phyloP scores from a whole-genome alignment of 306 rosid species.

The Citrullus mucosospermus region DNA sequence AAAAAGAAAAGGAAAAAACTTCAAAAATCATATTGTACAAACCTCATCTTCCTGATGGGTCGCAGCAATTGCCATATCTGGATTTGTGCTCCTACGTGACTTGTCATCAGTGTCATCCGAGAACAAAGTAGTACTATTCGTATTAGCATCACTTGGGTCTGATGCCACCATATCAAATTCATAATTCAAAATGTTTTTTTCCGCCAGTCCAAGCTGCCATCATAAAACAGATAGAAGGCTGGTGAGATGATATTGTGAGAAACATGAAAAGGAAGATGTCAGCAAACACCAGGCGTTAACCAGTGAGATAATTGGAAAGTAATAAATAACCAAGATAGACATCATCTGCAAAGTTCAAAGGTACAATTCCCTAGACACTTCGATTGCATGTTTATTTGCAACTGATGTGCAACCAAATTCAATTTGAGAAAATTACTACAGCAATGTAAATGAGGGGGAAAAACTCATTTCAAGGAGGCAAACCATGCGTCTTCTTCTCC shows the following conservation, averaged over 20 bases:
- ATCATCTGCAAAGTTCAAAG: not conserved
- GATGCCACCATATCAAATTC: slow-evolving; percentile 70
- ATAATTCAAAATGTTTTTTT: slow-evolving; percentile 68
- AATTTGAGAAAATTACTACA: not conserved
- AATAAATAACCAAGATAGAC: not conserved
- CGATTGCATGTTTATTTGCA: not conserved
- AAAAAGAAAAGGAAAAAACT: too few relatives aligned
- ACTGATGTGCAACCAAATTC: not conserved
- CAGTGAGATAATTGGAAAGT: not conserved
- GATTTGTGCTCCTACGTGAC: slow-evolving; percentile 40
- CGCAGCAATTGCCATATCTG: slow-evolving; percentile 34
- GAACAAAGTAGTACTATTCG: slow-evolving; percentile 83
- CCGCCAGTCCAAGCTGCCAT: slow-evolving; percentile 91
- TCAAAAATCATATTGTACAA: not conserved
- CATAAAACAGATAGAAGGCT: not conserved
- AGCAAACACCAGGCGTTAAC: not conserved
- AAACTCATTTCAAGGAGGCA: slow-evolving; percentile 12
- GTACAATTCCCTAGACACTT: not conserved
- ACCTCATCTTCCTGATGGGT: slow-evolving; percentile 43
- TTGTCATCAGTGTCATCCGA: slow-evolving; percentile 91
- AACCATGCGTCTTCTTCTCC: slow-evolving; percentile 99
- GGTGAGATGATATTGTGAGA: not conserved
- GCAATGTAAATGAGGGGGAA: not conserved
- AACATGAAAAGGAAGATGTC: not conserved
- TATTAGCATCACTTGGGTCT: slow-evolving; percentile 86